phyloP scores from a whole-genome alignment of 495 filamentous ascomycete genomes.

The Penicillium flavigenum region DNA sequence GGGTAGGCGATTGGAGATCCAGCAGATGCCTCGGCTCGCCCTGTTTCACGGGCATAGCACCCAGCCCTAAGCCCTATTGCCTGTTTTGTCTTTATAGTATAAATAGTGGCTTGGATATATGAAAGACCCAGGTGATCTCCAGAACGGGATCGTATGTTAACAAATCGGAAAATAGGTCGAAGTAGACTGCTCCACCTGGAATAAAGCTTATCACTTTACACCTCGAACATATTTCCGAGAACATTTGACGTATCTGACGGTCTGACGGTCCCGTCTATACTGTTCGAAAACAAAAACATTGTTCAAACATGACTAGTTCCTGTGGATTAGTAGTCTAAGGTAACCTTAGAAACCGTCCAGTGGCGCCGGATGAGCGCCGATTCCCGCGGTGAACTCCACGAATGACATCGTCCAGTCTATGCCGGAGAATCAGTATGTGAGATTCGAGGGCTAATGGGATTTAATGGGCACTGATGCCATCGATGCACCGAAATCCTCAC shows the following conservation, averaged over 20 bases:
- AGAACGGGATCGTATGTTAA: not conserved
- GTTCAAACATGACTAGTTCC: not conserved
- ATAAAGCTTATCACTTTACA: not conserved
- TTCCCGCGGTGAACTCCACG: not conserved
- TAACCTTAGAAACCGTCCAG: not conserved
- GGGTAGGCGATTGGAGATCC: not conserved
- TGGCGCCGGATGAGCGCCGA: not conserved
- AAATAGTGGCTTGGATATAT: conserved; percentile 4
- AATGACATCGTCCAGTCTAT: not conserved
- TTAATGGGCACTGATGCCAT: not conserved
- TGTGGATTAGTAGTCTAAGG: not conserved
- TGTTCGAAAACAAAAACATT: not conserved
- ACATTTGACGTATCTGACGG: too few species aligned
- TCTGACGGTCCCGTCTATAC: not conserved
- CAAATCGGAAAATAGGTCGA: not conserved
- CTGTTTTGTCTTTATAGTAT: not conserved
- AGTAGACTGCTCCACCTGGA: not conserved
- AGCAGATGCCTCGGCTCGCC: not conserved
- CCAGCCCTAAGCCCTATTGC: conserved; percentile 6
- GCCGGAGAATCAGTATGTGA: not conserved
- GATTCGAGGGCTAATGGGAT: not conserved
- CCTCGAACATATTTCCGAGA: not conserved
- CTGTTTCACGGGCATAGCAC: not conserved
- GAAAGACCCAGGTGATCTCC: not conserved
- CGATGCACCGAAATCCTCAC: not conserved